These are phyloP conservation scores for Gryganskiella cystojenkinii DNA, from an alignment of 192 early-diverging fungal species.

Conservation along the genomic window DNA sequence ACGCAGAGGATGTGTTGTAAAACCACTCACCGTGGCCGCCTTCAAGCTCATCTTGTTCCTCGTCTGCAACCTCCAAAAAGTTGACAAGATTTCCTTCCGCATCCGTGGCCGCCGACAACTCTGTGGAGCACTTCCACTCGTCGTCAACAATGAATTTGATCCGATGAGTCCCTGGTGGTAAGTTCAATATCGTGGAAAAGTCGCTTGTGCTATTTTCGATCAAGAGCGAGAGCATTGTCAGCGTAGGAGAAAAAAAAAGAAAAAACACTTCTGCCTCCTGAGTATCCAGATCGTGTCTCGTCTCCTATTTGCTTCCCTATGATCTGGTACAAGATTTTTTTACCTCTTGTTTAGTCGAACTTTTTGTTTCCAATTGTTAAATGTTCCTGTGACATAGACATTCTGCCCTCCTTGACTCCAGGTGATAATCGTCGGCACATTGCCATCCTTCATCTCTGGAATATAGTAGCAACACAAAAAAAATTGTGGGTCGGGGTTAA, in stretches of 20 bases:
- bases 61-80: conserved; percentile 86
- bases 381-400: conserved; percentile 95
- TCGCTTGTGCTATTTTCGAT: conserved; percentile 72
- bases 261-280: too few species aligned
- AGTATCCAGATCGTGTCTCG: neutral
- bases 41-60: conserved; percentile 71
- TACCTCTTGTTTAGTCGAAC: conserved; percentile 78
- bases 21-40: conserved; percentile 31
- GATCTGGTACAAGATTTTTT: conserved; percentile 44
- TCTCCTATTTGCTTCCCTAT: conserved; percentile 1
- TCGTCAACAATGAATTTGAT: conserved; percentile 99
- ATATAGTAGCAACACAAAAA: neutral
- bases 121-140: conserved; percentile 96
- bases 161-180: conserved; percentile 94
- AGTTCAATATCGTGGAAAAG: conserved; percentile 84
- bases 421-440: conserved; percentile 89
- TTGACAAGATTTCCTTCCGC: conserved; percentile 97
- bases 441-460: conserved; percentile 28
- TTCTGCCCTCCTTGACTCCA: conserved; percentile 86
- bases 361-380: conserved; percentile 98
- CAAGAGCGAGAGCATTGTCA: too few species aligned
- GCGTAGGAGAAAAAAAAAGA: conserved; percentile 5
- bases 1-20: neutral
- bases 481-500: neutral
- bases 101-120: conserved; percentile 90